Evolutionary conservation across 2,329 filamentous ascomycete species (phyloP).

Genomic region (Bretziella fagacearum): DNA sequence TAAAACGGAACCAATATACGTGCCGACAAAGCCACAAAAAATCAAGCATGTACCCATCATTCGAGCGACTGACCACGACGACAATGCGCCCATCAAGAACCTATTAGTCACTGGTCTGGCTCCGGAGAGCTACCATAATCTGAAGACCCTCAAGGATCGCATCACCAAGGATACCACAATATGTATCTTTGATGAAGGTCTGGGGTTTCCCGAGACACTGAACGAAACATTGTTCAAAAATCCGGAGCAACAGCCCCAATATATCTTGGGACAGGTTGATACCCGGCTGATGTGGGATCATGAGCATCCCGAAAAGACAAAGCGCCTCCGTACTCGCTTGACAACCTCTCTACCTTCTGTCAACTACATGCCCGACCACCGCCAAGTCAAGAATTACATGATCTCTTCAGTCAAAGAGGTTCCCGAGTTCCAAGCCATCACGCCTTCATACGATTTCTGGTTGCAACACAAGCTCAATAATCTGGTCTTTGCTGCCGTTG

Average conservation of each 20-base stretch:
- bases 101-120: constrained; percentile 47
- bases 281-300: constrained; percentile 29
- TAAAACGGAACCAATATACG: constrained; percentile 8
- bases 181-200: constrained; percentile 61
- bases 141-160: constrained; percentile 45
- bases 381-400: constrained; percentile 7
- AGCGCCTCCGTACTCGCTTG: constrained; percentile 21
- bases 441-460: constrained; percentile 33
- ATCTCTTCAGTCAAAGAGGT: constrained; percentile 12
- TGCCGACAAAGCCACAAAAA: constrained; percentile 13
- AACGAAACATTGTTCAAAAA: constrained; percentile 55
- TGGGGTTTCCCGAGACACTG: constrained; percentile 68
- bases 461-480: constrained; percentile 62
- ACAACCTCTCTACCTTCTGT: constrained; percentile 10
- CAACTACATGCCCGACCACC: constrained; percentile 7
- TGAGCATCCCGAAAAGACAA: constrained; percentile 16
- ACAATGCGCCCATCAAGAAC: constrained; percentile 44
- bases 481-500: constrained; percentile 55
- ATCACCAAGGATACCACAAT: constrained; percentile 54
- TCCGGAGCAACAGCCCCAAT: constrained; percentile 47
- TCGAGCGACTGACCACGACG: constrained; percentile 15
- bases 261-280: constrained; percentile 51
- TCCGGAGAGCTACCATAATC: constrained; percentile 38
- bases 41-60: constrained; percentile 16
- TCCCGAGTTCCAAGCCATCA: constrained; percentile 13